These are phyloP conservation scores for Penicillium psychrosexuale DNA, from an alignment of 2,329 filamentous ascomycete genomes.

Conservation along the genomic window DNA sequence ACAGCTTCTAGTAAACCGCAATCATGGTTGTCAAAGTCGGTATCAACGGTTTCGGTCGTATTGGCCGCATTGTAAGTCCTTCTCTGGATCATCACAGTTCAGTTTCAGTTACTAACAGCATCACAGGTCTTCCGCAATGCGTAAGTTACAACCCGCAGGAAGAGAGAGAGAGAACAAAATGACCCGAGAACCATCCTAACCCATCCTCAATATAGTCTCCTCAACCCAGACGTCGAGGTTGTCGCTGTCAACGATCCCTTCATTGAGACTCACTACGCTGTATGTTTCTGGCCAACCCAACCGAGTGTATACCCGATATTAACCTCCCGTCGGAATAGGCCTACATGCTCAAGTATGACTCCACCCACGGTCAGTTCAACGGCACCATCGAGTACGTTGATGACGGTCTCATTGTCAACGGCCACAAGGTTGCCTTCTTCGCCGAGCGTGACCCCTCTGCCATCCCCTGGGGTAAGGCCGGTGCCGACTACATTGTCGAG, in stretches of 20 bases:
- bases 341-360: constrained; percentile 99
- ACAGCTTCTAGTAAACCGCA: constrained; percentile 31
- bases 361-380: constrained; percentile 95
- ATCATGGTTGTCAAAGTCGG: constrained; percentile 63
- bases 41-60: constrained; percentile 99
- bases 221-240: constrained; percentile 84
- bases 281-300: constrained; percentile 55
- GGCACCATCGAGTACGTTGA: constrained; percentile 70
- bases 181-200: constrained; percentile 14
- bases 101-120: constrained; percentile 23
- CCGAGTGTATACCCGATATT: background rate
- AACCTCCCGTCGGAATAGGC: constrained; percentile 54
- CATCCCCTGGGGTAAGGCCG: constrained; percentile 87
- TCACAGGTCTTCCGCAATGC: constrained; percentile 88
- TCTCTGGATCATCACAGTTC: background rate
- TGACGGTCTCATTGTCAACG: constrained; percentile 79
- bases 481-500: constrained; percentile 93
- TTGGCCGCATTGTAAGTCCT: constrained; percentile 76
- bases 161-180: background rate
- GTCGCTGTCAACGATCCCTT: constrained; percentile 99
- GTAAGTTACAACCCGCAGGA: constrained; percentile 48
- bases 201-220: constrained; percentile 52
- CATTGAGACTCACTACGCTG: constrained; percentile 96
- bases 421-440: constrained; percentile 95
- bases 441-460: constrained; percentile 80